These are phyloP conservation scores for Linum trigynum DNA, from an alignment of 345 rosid genomes.

Conservation along the genomic window DNA sequence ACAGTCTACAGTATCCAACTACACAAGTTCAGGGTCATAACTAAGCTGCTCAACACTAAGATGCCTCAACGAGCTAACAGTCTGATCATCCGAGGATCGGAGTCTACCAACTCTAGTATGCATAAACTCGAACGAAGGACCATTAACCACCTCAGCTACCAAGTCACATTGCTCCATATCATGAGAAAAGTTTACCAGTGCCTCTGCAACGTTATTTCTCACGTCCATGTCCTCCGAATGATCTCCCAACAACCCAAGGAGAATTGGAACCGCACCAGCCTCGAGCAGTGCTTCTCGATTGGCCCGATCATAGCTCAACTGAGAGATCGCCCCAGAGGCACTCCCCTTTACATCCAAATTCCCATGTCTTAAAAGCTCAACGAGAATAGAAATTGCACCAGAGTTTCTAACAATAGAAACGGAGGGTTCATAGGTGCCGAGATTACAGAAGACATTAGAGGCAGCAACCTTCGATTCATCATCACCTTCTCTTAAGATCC, in stretches of 20 bases:
- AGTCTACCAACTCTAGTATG: constrained; percentile 31
- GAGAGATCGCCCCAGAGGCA: constrained; percentile 40
- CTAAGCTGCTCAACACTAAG: constrained; percentile 35
- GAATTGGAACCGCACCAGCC: constrained; percentile 31
- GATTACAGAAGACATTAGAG: constrained; percentile 53
- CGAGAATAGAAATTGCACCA: constrained; percentile 43
- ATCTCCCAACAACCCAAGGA: constrained; percentile 33
- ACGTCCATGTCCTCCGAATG: constrained; percentile 35
- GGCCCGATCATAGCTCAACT: constrained; percentile 35
- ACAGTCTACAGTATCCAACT: background rate
- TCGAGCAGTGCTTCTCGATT: constrained; percentile 38
- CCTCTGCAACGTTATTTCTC: constrained; percentile 42
- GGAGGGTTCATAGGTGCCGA: constrained; percentile 41
- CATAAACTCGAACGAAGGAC: constrained; percentile 32
- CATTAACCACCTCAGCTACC: constrained; percentile 31
- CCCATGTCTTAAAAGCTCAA: constrained; percentile 36
- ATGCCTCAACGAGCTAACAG: constrained; percentile 36
- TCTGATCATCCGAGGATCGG: constrained; percentile 31
- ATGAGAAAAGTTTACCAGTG: constrained; percentile 36
- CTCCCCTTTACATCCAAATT: constrained; percentile 37
- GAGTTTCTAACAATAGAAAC: constrained; percentile 41
- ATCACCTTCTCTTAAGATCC: constrained; percentile 53
- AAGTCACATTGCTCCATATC: constrained; percentile 28
- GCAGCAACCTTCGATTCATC: constrained; percentile 40
- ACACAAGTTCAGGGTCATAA: constrained; percentile 24